Base-by-base conservation (phyloP, 768 basidiomycete genomes). In the Favolaschia claudopus region DNA sequence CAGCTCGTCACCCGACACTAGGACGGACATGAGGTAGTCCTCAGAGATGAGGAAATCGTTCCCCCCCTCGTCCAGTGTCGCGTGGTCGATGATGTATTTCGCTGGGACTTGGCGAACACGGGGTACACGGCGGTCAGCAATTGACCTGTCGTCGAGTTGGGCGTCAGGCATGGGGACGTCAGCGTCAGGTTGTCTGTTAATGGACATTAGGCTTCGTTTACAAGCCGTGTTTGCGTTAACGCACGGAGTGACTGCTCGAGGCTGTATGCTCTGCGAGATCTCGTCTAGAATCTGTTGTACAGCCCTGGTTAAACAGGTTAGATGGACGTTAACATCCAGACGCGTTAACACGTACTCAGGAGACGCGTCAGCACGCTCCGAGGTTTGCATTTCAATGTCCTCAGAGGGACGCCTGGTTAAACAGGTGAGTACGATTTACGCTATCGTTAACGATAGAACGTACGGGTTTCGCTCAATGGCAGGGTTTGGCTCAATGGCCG, bases 11-110 rank as follows among this genome's bases (percentile, higher is more conserved):
- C 36, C 58, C 5, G 51, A 54, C 45, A 33, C 31, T 19, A 60
- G 58, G 58, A 60, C 42, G 58, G 36, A 42, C 7, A 15, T 27
- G 17, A 60, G 13, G 31, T 46, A 2, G 19, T 59, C 50, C 3
- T 54, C 22, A n/a, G n/a, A n/a, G n/a, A n/a, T n/a, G n/a, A n/a
- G n/a, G n/a, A n/a, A n/a, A n/a, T n/a, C n/a, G n/a, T n/a, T n/a
- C 44, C 50, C 58, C 44, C 58, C 51, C 29, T 60, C 52, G 36
- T 60, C 58, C 44, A 29, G 47, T 32, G 28, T 47, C 34, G 33
- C 39, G n/a, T 55, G 19, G 9, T 55, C 27, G 1, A 54, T 40
- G 32, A 54, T 54, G 3, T 28, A 36, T 7, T 42, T 29, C n/a
- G 42, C 42, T 1, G 52, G 52, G 9, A 54, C 9, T 12, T 42